Base-by-base conservation (phyloP, 306 rosid genomes). In the Delonix regia region DNA sequence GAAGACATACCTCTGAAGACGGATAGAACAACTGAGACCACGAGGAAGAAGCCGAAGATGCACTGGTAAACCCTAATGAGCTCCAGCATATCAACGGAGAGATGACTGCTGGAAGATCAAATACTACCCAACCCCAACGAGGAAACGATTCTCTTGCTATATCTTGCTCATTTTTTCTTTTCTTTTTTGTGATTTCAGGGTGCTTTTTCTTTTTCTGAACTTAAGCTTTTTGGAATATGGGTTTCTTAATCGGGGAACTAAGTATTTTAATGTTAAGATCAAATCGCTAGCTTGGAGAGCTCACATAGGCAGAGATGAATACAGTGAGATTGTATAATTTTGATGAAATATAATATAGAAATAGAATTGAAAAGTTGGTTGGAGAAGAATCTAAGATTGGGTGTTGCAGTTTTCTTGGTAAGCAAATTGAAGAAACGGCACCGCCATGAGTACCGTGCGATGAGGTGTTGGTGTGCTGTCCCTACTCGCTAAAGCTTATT, bases 1-100 rank as follows among this genome's bases (percentile, higher is more conserved):
- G 27, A 52, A 3, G 27, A 8, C 25, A 33, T 69, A 81, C 90
- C 85, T 60, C 73, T 48, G 57, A 70, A 74, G 61, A 82, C 5
- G 12, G 77, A 71, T 12, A 81, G 3, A 48, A 80, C 25, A 60
- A 81, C 39, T 47, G 78, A 74, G 75, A 82, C 44, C 4, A 81
- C 30, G 27, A 85, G 74, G 69, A 80, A 21, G 73, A 76, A 65
- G 12, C 64, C 65, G 48, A 69, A 83, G 79, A 81, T 1, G 80
- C 64, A 70, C 59, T 76, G 86, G 49, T 83, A 78, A 87, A 80
- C 86, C 89, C 84, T 76, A 71, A 38, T 53, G 28, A 89, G 83
- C 39, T 77, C 80, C 82, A 80, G 84, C 90, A 85, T 87, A 84
- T 81, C 74, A 49, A 42, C 36, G 47, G 34, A 61, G 22, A 48